These are phyloP conservation scores for Ceratobasidium sp. DNA, from an alignment of 1,284 basidiomycete species.

Conservation along the genomic window DNA sequence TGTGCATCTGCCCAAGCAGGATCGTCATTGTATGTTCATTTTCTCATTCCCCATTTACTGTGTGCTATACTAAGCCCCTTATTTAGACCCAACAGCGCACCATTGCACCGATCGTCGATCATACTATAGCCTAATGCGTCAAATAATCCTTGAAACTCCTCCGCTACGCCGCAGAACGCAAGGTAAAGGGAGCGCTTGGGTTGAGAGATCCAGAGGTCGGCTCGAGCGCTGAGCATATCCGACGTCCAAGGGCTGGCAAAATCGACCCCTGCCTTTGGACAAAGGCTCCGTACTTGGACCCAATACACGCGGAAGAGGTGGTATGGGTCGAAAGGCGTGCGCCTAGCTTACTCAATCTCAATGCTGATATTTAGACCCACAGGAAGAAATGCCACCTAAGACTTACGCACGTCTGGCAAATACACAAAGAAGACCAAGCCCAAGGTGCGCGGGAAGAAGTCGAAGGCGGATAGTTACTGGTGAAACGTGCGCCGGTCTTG, in stretches of 20 bases:
- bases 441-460: slow-evolving; percentile 94
- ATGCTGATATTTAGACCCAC: slow-evolving; percentile 53
- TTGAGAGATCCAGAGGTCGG: slow-evolving; percentile 83
- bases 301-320: slow-evolving; percentile 99
- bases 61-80: too few relatives aligned
- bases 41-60: too few relatives aligned
- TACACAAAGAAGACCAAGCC: slow-evolving; percentile 99
- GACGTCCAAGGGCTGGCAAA: slow-evolving; percentile 91
- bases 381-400: slow-evolving; percentile 99
- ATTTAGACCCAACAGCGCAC: slow-evolving; percentile 99
- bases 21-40: too few relatives aligned
- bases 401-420: slow-evolving; percentile 97
- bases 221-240: slow-evolving; percentile 89
- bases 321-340: slow-evolving; percentile 53
- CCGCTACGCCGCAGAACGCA: slow-evolving; percentile 95
- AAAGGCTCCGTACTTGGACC: slow-evolving; percentile 96
- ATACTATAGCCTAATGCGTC: slow-evolving; percentile 97
- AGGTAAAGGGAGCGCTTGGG: slow-evolving; percentile 92
- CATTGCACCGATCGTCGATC: slow-evolving; percentile 97
- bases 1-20: too few relatives aligned
- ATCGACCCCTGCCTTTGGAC: slow-evolving; percentile 99
- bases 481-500: slow-evolving; percentile 75
- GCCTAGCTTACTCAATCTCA: not conserved
- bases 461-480: slow-evolving; percentile 98
- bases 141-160: slow-evolving; percentile 98